Percentiles rank a stretch among this genome's conserved stretches.
Conservation (phyloP, 2,329 filamentous ascomycete genomes). For the Fusarium pseudonygamai region DNA sequence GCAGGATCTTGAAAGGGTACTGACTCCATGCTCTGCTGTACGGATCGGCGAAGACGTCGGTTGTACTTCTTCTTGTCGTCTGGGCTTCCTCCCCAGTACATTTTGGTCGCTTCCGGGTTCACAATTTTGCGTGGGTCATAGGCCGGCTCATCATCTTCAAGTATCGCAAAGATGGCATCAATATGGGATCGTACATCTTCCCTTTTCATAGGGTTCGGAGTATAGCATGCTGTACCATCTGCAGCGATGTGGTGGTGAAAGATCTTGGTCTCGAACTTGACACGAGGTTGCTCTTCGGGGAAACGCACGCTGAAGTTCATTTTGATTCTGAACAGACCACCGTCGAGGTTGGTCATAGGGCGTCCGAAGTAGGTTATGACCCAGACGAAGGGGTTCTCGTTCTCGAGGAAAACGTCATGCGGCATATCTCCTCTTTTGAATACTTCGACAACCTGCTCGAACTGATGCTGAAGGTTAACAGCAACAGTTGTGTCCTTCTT, state of each 20-base stretch:
- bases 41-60: conserved; percentile 79
- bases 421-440: conserved; percentile 78
- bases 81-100: conserved; percentile 80
- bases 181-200: conserved; percentile 88
- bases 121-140: conserved; percentile 92
- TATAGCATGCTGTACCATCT: conserved; percentile 86
- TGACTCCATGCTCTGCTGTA: conserved; percentile 74
- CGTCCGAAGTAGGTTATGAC: conserved; percentile 86
- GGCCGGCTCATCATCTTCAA: conserved; percentile 88
- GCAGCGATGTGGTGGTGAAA: conserved; percentile 89
- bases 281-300: conserved; percentile 87
- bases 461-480: conserved; percentile 84
- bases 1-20: conserved; percentile 21
- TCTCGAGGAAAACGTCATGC: conserved; percentile 78
- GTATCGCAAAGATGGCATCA: conserved; percentile 78
- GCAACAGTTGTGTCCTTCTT: conserved; percentile 78
- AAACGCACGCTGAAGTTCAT: conserved; percentile 85
- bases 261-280: conserved; percentile 80
- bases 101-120: conserved; percentile 82
- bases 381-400: conserved; percentile 92
- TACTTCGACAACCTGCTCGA: conserved; percentile 79
- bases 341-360: conserved; percentile 93
- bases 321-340: conserved; percentile 85
- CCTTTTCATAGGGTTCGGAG: conserved; percentile 64
- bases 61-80: conserved; percentile 88